Conservation (phyloP, 2,329 filamentous ascomycete species). For the Sporothrix curviconia region DNA sequence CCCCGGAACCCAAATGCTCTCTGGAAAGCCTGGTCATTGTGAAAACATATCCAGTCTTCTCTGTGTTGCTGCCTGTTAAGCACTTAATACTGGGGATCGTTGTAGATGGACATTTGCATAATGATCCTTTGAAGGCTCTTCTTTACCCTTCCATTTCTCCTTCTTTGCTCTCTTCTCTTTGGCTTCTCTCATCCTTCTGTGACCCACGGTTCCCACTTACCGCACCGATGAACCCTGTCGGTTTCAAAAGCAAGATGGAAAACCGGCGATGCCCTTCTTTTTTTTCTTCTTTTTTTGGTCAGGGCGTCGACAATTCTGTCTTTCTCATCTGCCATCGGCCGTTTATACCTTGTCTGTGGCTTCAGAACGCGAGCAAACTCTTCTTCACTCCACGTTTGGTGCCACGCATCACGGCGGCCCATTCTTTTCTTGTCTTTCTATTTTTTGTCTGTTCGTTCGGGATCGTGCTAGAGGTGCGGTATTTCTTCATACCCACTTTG, state of each 20-base stretch:
- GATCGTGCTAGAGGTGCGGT: not conserved
- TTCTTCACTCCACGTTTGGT: not conserved
- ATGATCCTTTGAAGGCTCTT: not conserved
- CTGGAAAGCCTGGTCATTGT: too few species aligned
- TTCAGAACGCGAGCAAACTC: too few species aligned
- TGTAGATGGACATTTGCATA: too few species aligned
- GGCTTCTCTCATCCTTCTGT: not conserved
- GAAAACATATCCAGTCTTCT: not conserved
- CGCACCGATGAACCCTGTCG: not conserved
- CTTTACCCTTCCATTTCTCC: not conserved
- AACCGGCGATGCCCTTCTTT: not conserved
- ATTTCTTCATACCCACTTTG: not conserved
- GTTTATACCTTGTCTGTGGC: too few species aligned
- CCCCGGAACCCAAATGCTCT: too few species aligned
- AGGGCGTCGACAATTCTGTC: not conserved
- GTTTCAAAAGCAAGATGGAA: conserved; percentile 6
- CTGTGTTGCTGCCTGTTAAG: conserved; percentile 4
- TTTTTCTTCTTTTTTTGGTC: not conserved
- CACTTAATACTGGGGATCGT: not conserved
- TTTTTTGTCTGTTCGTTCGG: not conserved
- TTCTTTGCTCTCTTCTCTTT: not conserved
- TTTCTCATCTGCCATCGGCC: not conserved
- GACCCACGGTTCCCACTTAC: not conserved
- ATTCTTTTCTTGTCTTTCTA: not conserved
- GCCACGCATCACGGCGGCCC: not conserved